A percentile compares a stretch with the other conserved stretches of the same genome.
Conservation (phyloP, 306 rosid species). For the Biancaea sappan region DNA sequence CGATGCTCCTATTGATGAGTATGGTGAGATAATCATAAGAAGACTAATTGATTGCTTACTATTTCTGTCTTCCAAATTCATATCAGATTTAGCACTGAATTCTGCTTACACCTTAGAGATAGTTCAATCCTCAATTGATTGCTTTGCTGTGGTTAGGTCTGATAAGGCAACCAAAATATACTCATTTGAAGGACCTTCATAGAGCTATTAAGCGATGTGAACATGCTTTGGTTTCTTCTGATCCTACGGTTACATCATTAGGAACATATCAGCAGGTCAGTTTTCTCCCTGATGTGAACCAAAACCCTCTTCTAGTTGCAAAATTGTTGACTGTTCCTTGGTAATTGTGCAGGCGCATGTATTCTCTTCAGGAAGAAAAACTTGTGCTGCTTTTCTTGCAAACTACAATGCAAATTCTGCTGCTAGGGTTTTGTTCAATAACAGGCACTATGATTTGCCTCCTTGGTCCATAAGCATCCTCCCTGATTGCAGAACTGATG, state of each 20-base stretch:
- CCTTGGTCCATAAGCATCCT: conserved; percentile 98
- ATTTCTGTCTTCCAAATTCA: not conserved
- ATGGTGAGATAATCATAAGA: conserved; percentile 57
- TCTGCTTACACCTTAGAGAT: conserved; percentile 16
- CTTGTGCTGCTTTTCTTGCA: conserved; percentile 89
- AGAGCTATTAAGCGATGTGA: conserved; percentile 77
- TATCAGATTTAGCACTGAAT: not conserved
- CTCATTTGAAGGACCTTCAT: conserved; percentile 88
- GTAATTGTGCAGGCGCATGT: conserved; percentile 70
- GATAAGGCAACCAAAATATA: conserved; percentile 85
- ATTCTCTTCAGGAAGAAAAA: conserved; percentile 59
- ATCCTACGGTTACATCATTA: conserved; percentile 68
- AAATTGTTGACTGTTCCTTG: conserved; percentile 18
- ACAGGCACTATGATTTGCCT: conserved; percentile 74
- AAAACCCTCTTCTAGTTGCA: conserved; percentile 8
- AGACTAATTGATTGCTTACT: not conserved
- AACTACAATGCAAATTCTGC: conserved; percentile 61
- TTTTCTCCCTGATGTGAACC: conserved; percentile 23
- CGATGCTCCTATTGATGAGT: conserved; percentile 97
- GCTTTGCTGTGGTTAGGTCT: conserved; percentile 57
- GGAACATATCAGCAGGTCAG: conserved; percentile 85
- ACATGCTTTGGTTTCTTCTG: conserved; percentile 82
- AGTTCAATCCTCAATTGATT: conserved; percentile 23
- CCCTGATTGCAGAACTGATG: conserved; percentile 81
- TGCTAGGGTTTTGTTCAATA: conserved; percentile 72